Evolutionary conservation across 176 grass and related monocot genomes (phyloP).

Genomic region (Poa pratensis): DNA sequence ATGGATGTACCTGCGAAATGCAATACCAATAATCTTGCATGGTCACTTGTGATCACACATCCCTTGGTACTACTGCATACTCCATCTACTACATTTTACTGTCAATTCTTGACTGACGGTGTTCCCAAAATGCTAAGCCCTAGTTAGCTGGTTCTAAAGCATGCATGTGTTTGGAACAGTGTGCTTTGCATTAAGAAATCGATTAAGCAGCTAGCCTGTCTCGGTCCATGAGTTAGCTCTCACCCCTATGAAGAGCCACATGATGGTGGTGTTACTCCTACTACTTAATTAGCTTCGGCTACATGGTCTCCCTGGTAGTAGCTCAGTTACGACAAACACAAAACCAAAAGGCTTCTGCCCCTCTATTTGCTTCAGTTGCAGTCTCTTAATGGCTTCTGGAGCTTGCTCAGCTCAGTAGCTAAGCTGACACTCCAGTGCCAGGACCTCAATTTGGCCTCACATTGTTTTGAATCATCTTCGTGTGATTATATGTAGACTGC

Average conservation of each 20-base stretch:
- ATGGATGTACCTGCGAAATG: constrained; percentile 36
- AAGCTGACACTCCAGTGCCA: neutral
- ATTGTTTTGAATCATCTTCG: constrained; percentile 24
- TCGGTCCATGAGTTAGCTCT: neutral
- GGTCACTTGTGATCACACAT: neutral
- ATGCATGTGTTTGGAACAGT: constrained; percentile 36
- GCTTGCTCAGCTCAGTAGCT: neutral
- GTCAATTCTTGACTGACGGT: constrained; percentile 41
- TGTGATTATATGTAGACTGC: constrained; percentile 40
- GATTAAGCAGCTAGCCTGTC: constrained; percentile 6
- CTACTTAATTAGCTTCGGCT: constrained; percentile 45
- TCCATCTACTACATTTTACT: neutral
- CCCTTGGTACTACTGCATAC: neutral
- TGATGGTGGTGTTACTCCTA: neutral
- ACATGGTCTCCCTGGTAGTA: neutral
- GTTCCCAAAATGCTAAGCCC: constrained; percentile 14
- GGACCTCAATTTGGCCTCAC: neutral
- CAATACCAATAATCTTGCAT: constrained; percentile 10
- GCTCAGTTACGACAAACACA: neutral
- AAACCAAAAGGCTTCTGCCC: constrained; percentile 50
- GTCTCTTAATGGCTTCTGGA: constrained; percentile 38
- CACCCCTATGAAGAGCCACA: constrained; percentile 25
- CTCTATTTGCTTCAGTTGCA: constrained; percentile 43
- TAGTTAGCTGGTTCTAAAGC: constrained; percentile 8
- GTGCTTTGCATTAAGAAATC: constrained; percentile 19